Conservation (phyloP, 176 grass and related monocot species). For the Oryza officinalis region DNA sequence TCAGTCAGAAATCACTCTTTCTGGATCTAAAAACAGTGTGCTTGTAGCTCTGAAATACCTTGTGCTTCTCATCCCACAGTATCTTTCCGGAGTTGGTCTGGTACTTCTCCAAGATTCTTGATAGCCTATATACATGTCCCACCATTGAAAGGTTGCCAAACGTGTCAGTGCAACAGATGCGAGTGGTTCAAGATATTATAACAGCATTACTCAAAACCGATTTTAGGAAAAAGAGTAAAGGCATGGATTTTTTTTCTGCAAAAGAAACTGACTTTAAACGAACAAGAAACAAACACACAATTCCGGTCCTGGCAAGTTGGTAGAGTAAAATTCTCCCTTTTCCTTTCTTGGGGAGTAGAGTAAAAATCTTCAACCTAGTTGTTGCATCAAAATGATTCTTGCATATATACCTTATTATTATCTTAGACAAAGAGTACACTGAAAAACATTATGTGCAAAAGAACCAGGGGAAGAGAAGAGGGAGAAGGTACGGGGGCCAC, state of each 20-base stretch:
- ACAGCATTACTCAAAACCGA: background rate
- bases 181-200: background rate
- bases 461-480: background rate
- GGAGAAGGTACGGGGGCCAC: background rate
- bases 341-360: too few species aligned
- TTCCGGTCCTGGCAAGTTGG: background rate
- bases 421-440: background rate
- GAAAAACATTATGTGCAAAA: background rate
- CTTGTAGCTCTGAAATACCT: constrained; percentile 53
- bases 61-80: constrained; percentile 93
- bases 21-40: background rate
- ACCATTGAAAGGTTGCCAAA: constrained; percentile 7
- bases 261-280: background rate
- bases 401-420: background rate
- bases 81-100: constrained; percentile 89
- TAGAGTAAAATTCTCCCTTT: background rate
- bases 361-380: background rate
- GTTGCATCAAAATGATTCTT: background rate
- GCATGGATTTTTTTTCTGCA: background rate
- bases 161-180: background rate
- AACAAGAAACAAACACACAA: background rate
- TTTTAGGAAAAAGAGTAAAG: background rate
- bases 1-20: constrained; percentile 5
- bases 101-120: constrained; percentile 88
- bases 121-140: constrained; percentile 55